These are phyloP conservation scores for Aspergillus fructus DNA, from an alignment of 2,329 filamentous ascomycete species.

Conservation along the genomic window DNA sequence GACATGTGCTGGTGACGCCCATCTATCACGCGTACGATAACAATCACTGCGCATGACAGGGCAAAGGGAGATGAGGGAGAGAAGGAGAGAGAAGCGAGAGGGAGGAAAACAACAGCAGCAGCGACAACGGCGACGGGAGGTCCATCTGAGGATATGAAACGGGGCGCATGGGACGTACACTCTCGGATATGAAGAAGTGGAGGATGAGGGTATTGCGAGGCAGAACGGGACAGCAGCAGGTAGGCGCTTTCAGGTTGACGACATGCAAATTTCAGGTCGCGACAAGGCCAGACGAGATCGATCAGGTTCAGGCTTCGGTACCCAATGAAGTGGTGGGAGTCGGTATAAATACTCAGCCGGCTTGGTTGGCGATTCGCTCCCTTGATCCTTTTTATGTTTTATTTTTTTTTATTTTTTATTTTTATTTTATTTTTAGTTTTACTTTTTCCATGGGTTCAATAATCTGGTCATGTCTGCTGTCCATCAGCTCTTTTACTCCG, in stretches of 20 bases:
- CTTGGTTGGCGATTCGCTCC: background rate
- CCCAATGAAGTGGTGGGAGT: slow-evolving; percentile 14
- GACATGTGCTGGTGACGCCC: slow-evolving; percentile 34
- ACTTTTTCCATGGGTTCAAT: background rate
- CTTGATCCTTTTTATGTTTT: slow-evolving; percentile 2
- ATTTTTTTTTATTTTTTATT: background rate
- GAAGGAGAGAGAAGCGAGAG: slow-evolving; percentile 8
- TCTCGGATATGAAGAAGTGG: slow-evolving; percentile 5
- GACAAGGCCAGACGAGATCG: slow-evolving; percentile 8
- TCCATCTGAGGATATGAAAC: slow-evolving; percentile 27
- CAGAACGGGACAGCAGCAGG: background rate
- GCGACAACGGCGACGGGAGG: slow-evolving; percentile 5
- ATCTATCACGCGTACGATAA: slow-evolving; percentile 22
- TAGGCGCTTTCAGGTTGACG: background rate
- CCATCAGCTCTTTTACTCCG: too few relatives aligned
- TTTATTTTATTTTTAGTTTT: slow-evolving; percentile 1
- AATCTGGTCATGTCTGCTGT: background rate
- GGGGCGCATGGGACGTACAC: slow-evolving; percentile 20
- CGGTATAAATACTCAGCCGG: slow-evolving; percentile 3
- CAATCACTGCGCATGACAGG: slow-evolving; percentile 24
- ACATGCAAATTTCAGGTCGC: background rate
- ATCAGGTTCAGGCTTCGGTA: slow-evolving; percentile 22
- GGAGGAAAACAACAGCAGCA: background rate
- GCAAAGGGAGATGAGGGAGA: slow-evolving; percentile 7
- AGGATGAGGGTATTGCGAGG: background rate